Percentiles rank a stretch among this genome's conserved stretches.
Conservation (phyloP, 352 stramenopile species). For the Pseudoperonospora humuli region DNA sequence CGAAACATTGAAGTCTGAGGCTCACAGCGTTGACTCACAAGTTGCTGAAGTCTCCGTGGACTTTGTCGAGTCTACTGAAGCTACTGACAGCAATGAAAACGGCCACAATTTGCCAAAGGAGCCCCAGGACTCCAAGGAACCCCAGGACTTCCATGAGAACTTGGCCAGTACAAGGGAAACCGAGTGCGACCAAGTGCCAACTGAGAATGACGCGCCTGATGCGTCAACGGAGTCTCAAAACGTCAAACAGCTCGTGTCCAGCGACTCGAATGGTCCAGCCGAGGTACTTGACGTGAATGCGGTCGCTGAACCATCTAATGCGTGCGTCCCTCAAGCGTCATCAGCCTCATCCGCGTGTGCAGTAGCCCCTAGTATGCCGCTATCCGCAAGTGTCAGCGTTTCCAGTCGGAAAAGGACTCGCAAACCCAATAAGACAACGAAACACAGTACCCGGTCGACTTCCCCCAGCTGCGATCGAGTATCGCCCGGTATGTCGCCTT, state of each 20-base stretch:
- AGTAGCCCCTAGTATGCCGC: background rate
- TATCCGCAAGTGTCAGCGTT: conserved; percentile 1
- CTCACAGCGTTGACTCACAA: conserved; percentile 2
- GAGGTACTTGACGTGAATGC: background rate
- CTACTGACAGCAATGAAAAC: conserved; percentile 1
- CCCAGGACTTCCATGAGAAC: conserved; percentile 7
- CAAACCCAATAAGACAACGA: conserved; percentile 28
- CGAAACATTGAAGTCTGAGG: background rate
- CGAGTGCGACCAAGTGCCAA: background rate
- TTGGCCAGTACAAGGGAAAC: conserved; percentile 1
- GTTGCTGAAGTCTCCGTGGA: conserved; percentile 6
- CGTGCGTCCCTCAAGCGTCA: background rate
- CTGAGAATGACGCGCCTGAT: background rate
- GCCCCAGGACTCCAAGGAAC: background rate
- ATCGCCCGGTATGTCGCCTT: conserved; percentile 9
- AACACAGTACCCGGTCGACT: conserved; percentile 16
- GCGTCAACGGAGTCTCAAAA: background rate
- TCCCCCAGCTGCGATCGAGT: conserved; percentile 14
- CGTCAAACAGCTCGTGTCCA: background rate
- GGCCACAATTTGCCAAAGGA: conserved; percentile 2
- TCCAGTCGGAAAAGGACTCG: conserved; percentile 26
- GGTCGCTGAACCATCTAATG: background rate
- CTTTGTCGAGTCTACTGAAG: conserved; percentile 4
- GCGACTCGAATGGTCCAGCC: background rate
- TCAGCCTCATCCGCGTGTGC: conserved; percentile 1